Conservation (phyloP, 2,329 filamentous ascomycete genomes). For the Fusarium chaquense region DNA sequence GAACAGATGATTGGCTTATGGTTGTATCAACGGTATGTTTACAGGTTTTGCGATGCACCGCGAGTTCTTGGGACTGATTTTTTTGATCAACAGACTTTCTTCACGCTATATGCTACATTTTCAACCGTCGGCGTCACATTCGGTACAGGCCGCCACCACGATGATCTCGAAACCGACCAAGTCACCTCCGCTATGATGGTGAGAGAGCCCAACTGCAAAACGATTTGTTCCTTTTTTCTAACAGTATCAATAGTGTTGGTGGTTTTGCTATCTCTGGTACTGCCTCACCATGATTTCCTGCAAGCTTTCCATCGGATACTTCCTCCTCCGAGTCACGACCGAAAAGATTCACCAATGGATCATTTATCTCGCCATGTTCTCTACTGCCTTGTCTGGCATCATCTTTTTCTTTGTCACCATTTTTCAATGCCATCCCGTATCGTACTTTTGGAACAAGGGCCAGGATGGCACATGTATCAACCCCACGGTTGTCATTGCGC, state of each 20-base stretch:
- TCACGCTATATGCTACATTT: slow-evolving; percentile 28
- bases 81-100: slow-evolving; percentile 46
- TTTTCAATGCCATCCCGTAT: slow-evolving; percentile 48
- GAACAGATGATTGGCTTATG: slow-evolving; percentile 55
- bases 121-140: slow-evolving; percentile 48
- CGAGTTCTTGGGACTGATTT: neutral
- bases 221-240: neutral
- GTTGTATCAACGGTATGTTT: slow-evolving; percentile 46
- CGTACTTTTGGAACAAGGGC: slow-evolving; percentile 48
- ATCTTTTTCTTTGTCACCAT: slow-evolving; percentile 51
- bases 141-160: slow-evolving; percentile 53
- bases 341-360: slow-evolving; percentile 37
- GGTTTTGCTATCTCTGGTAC: slow-evolving; percentile 50
- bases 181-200: slow-evolving; percentile 51
- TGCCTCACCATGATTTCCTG: slow-evolving; percentile 45
- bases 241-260: slow-evolving; percentile 40
- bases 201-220: neutral
- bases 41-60: neutral
- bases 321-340: slow-evolving; percentile 51
- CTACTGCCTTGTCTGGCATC: slow-evolving; percentile 45
- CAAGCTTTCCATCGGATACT: slow-evolving; percentile 53
- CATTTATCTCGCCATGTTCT: slow-evolving; percentile 48
- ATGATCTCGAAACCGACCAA: slow-evolving; percentile 44
- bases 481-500: slow-evolving; percentile 56
- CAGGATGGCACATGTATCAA: slow-evolving; percentile 47